Conservation (phyloP, 1,284 basidiomycete species). For the Phellopilus nigrolimitatus region DNA sequence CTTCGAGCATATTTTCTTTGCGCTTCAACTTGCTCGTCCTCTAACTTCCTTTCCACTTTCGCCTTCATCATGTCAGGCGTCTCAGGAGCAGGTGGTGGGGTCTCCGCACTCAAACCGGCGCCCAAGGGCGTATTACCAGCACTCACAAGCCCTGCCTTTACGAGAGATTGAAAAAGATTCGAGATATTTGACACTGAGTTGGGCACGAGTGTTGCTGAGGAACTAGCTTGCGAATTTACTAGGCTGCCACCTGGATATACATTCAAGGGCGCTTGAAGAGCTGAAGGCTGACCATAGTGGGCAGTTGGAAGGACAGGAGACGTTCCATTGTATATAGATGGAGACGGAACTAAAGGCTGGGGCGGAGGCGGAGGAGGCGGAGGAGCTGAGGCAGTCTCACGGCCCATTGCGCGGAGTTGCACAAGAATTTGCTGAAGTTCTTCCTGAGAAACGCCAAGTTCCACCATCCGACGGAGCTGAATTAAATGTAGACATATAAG, state of each 20-base stretch:
- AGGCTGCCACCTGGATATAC: constrained; percentile 23
- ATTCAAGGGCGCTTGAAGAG: constrained; percentile 24
- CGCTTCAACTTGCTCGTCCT: constrained; percentile 45
- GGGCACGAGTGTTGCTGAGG: constrained; percentile 18
- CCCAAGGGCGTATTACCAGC: constrained; percentile 44
- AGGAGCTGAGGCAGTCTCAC: constrained; percentile 33
- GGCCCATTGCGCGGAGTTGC: constrained; percentile 67
- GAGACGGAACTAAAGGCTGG: constrained; percentile 23
- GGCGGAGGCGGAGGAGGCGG: constrained; percentile 33
- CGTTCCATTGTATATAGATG: constrained; percentile 23
- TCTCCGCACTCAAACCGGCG: constrained; percentile 29
- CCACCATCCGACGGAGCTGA: constrained; percentile 73
- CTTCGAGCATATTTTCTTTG: constrained; percentile 61
- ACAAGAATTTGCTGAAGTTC: constrained; percentile 77
- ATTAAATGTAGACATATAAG: constrained; percentile 19
- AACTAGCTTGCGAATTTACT: constrained; percentile 19
- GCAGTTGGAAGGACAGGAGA: constrained; percentile 22
- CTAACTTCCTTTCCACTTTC: constrained; percentile 30
- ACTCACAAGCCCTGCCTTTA: constrained; percentile 72
- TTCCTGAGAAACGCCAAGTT: constrained; percentile 73
- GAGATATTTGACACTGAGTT: constrained; percentile 25
- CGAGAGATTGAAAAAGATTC: constrained; percentile 57
- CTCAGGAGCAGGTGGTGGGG: constrained; percentile 32
- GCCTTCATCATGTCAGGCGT: constrained; percentile 37
- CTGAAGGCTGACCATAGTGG: constrained; percentile 28